Conservation (phyloP, 2,329 filamentous ascomycete genomes). For the Aspergillus versicolor region DNA sequence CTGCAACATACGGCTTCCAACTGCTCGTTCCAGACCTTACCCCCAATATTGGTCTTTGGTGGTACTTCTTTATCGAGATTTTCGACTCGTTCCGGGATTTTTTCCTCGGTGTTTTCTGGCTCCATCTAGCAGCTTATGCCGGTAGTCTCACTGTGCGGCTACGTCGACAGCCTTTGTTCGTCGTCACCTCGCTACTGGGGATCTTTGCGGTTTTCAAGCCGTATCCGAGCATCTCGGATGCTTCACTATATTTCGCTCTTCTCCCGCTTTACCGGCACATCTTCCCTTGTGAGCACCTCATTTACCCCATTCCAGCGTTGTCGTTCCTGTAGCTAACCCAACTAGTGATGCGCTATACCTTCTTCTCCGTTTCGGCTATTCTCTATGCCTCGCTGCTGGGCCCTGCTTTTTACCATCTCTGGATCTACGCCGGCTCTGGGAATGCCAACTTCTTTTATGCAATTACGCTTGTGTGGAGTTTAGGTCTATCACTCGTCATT, state of each 20-base stretch:
- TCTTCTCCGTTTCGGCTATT: slow-evolving; percentile 77
- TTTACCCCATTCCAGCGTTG: background rate
- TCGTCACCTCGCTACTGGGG: slow-evolving; percentile 78
- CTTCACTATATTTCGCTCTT: slow-evolving; percentile 78
- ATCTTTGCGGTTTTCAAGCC: slow-evolving; percentile 96
- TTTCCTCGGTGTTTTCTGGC: slow-evolving; percentile 97
- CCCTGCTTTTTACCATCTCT: slow-evolving; percentile 93
- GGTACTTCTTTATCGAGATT: slow-evolving; percentile 99
- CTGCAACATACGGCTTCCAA: slow-evolving; percentile 89
- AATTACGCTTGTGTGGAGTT: slow-evolving; percentile 96
- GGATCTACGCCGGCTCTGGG: slow-evolving; percentile 96
- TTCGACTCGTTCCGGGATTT: slow-evolving; percentile 97
- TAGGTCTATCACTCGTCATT: slow-evolving; percentile 82
- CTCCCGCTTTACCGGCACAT: slow-evolving; percentile 87
- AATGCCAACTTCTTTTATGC: slow-evolving; percentile 99
- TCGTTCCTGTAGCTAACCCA: slow-evolving; percentile 26
- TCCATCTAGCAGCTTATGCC: slow-evolving; percentile 88
- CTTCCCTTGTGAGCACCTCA: slow-evolving; percentile 65
- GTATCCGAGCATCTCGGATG: slow-evolving; percentile 90
- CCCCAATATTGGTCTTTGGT: slow-evolving; percentile 95
- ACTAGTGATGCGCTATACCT: slow-evolving; percentile 85
- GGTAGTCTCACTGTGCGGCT: slow-evolving; percentile 81
- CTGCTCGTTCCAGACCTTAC: slow-evolving; percentile 88
- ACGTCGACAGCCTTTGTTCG: slow-evolving; percentile 80
- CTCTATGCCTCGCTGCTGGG: slow-evolving; percentile 87